Conservation (phyloP, 2,329 filamentous ascomycete genomes). For the Verticillium tricorpus region DNA sequence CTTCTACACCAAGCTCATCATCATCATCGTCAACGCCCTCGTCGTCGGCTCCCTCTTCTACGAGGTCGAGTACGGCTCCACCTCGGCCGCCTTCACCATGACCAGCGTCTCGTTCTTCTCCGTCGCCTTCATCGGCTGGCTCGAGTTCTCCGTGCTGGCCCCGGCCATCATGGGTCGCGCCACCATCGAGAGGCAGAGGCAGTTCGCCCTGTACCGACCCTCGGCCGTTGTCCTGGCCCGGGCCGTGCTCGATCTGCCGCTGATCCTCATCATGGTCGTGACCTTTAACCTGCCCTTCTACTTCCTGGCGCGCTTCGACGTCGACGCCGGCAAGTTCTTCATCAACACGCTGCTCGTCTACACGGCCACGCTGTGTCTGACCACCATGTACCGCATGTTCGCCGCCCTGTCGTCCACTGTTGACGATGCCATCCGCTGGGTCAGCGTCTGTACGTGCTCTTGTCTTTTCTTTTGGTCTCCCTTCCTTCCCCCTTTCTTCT, state of each 20-base stretch:
- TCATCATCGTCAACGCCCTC: conserved; percentile 67
- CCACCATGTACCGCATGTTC: conserved; percentile 26
- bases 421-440: conserved; percentile 53
- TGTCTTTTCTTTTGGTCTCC: no score
- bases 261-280: conserved; percentile 8
- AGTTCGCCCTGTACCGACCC: conserved; percentile 11
- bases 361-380: conserved; percentile 9
- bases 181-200: conserved; percentile 8
- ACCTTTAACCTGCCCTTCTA: conserved; percentile 8
- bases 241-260: conserved; percentile 5
- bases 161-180: conserved; percentile 8
- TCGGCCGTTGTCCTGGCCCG: conserved; percentile 10
- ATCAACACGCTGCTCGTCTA: conserved; percentile 11
- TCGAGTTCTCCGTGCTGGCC: conserved; percentile 10
- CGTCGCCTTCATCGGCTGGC: conserved; percentile 12
- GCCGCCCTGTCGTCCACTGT: conserved; percentile 55
- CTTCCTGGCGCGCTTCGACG: conserved; percentile 9
- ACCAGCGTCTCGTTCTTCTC: conserved; percentile 9
- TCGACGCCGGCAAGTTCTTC: conserved; percentile 11
- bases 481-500: no score
- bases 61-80: conserved; percentile 36
- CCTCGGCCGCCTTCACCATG: conserved; percentile 6
- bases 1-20: conserved; percentile 74
- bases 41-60: conserved; percentile 80
- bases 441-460: conserved; percentile 10